These are phyloP conservation scores for Brettanomyces naardenensis DNA, from an alignment of 805 yeast species.

Conservation along the genomic window DNA sequence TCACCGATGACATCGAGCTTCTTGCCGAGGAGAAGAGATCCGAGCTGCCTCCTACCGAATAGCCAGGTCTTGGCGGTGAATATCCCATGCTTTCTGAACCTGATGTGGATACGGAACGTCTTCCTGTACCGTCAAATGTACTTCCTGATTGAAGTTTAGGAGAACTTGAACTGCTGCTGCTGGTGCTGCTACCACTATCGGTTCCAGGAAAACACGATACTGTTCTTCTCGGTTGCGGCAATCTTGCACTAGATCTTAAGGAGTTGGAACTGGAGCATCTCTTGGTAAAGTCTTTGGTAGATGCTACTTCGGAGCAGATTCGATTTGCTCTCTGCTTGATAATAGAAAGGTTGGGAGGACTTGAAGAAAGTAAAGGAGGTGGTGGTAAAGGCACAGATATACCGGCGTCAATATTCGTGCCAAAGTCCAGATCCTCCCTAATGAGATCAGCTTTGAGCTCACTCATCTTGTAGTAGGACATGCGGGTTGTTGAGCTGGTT, in stretches of 20 bases:
- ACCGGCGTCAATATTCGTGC: not conserved
- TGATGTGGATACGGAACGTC: no score
- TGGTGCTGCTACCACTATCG: no score
- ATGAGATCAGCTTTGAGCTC: not conserved
- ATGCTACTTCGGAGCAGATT: not conserved
- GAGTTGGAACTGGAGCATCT: not conserved
- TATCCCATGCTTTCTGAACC: no score
- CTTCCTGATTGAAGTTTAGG: no score
- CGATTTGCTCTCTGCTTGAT: conserved; percentile 2
- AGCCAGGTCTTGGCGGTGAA: not conserved
- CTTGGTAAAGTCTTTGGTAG: not conserved
- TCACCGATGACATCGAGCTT: not conserved
- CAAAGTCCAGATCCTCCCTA: not conserved
- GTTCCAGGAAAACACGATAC: not conserved
- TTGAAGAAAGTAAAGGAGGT: not conserved
- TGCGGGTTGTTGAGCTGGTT: no score
- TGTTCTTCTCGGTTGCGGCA: not conserved
- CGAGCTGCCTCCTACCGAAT: not conserved
- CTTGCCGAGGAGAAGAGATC: not conserved
- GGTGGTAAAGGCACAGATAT: conserved; percentile 1
- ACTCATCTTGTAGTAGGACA: no score
- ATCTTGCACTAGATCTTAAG: not conserved
- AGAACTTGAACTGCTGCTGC: no score
- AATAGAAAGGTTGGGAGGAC: not conserved
- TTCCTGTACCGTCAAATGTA: no score